Conservation (phyloP, 495 filamentous ascomycete genomes). For the Tuber microsphaerosporum region DNA sequence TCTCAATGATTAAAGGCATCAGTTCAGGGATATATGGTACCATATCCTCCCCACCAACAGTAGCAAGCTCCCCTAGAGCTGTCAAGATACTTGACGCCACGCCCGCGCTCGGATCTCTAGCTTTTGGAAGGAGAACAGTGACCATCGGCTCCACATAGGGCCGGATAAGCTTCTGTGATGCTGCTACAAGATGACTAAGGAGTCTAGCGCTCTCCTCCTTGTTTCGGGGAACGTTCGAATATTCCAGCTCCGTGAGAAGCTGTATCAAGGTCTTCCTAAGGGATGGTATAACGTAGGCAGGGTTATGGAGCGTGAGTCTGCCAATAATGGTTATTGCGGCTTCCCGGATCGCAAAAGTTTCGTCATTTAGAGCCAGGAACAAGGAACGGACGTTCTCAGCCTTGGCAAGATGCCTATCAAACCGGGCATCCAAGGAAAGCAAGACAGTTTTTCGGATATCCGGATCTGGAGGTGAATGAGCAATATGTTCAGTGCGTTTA, state of each 20-base stretch:
- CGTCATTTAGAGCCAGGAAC: constrained; percentile 95
- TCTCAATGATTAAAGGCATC: constrained; percentile 90
- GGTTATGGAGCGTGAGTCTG: constrained; percentile 81
- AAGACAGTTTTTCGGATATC: constrained; percentile 84
- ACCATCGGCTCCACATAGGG: constrained; percentile 95
- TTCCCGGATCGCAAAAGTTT: constrained; percentile 82
- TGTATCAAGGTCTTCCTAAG: constrained; percentile 91
- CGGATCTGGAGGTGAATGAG: constrained; percentile 49
- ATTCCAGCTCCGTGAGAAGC: constrained; percentile 88
- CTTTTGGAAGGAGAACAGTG: constrained; percentile 78
- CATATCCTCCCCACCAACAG: constrained; percentile 88
- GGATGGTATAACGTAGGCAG: constrained; percentile 93
- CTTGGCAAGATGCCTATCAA: constrained; percentile 88
- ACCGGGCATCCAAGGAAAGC: constrained; percentile 79
- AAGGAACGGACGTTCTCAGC: constrained; percentile 92
- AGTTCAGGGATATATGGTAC: constrained; percentile 73
- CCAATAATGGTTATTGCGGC: constrained; percentile 94
- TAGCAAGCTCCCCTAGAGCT: constrained; percentile 86
- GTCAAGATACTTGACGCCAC: constrained; percentile 89
- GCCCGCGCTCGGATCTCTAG: constrained; percentile 69
- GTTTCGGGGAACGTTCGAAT: constrained; percentile 83
- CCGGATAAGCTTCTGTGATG: constrained; percentile 82
- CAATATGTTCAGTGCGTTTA: background rate
- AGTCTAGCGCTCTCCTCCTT: constrained; percentile 94
- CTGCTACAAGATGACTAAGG: constrained; percentile 82